phyloP scores from a whole-genome alignment of 2,329 filamentous ascomycete species.

The Ophiostoma angusticollis region DNA sequence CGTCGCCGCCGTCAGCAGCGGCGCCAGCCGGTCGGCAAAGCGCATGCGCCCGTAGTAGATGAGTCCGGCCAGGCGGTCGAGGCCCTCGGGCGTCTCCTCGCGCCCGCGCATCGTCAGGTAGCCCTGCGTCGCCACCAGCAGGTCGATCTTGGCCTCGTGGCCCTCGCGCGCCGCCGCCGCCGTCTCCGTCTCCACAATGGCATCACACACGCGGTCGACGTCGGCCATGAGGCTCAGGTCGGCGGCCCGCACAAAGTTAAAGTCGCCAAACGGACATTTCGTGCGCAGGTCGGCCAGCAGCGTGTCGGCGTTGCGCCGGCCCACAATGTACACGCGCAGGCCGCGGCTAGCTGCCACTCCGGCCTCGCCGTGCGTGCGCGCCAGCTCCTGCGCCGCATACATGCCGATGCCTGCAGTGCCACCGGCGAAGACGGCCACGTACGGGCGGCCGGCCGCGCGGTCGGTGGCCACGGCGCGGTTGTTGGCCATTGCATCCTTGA shows the following conservation, averaged over 20 bases:
- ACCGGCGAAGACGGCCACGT: slow-evolving; percentile 14
- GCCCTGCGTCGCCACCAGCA: slow-evolving; percentile 21
- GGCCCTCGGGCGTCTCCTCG: slow-evolving; percentile 20
- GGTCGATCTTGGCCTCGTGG: slow-evolving; percentile 19
- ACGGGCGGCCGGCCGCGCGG: slow-evolving; percentile 5
- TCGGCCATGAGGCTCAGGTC: slow-evolving; percentile 23
- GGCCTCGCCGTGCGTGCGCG: slow-evolving; percentile 6
- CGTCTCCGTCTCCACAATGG: slow-evolving; percentile 19
- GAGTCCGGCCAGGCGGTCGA: slow-evolving; percentile 19
- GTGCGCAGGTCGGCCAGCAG: slow-evolving; percentile 19
- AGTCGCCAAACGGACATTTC: slow-evolving; percentile 20
- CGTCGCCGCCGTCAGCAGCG: slow-evolving; percentile 15
- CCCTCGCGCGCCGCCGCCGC: slow-evolving; percentile 5
- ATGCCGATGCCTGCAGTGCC: slow-evolving; percentile 16
- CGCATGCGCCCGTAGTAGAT: slow-evolving; percentile 22
- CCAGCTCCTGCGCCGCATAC: slow-evolving; percentile 10
- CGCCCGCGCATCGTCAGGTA: slow-evolving; percentile 7
- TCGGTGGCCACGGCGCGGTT: slow-evolving; percentile 8
- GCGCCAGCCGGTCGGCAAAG: slow-evolving; percentile 20
- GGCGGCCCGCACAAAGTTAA: slow-evolving; percentile 20
- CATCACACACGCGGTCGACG: slow-evolving; percentile 20
- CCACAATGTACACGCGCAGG: slow-evolving; percentile 23
- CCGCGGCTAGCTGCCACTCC: slow-evolving; percentile 6
- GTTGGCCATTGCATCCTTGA: no score
- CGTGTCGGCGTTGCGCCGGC: slow-evolving; percentile 14